These are phyloP conservation scores for Prunella vulgaris DNA, from an alignment of 257 asterid species.

Conservation along the genomic window DNA sequence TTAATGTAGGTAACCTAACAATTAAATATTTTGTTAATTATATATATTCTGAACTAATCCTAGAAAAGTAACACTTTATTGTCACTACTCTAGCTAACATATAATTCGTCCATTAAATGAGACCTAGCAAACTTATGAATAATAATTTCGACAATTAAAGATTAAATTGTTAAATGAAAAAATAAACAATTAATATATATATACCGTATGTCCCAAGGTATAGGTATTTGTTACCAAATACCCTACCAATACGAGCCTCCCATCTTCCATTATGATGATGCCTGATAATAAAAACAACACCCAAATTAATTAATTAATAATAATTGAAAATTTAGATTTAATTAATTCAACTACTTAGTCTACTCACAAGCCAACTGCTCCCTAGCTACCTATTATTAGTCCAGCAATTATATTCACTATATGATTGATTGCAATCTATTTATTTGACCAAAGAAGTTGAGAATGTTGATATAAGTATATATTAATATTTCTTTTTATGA, in stretches of 20 bases:
- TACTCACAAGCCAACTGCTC: not conserved
- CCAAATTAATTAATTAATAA: not conserved
- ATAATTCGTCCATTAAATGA: not conserved
- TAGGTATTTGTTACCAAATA: conserved; percentile 91
- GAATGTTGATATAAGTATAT: too few species aligned
- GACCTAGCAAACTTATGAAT: not conserved
- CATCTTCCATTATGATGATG: conserved; percentile 98
- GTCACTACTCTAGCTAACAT: not conserved
- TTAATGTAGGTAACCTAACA: conserved; percentile 34
- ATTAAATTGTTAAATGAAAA: not conserved
- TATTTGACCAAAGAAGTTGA: not conserved
- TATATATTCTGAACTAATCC: not conserved
- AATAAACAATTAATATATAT: conserved; percentile 37
- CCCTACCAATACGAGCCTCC: conserved; percentile 98
- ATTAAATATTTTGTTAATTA: conserved; percentile 6
- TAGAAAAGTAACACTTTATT: not conserved
- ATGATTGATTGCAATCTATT: not conserved
- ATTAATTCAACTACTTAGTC: not conserved
- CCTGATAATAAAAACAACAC: conserved; percentile 28
- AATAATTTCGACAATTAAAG: not conserved
- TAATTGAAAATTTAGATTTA: not conserved
- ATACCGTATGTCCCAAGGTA: conserved; percentile 97
- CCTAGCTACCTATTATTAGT: not conserved
- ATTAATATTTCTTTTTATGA: too few species aligned
- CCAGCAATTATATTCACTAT: not conserved